Base-by-base conservation (phyloP, 2,329 filamentous ascomycete species). In the Tolypocladium ovalisporum region DNA sequence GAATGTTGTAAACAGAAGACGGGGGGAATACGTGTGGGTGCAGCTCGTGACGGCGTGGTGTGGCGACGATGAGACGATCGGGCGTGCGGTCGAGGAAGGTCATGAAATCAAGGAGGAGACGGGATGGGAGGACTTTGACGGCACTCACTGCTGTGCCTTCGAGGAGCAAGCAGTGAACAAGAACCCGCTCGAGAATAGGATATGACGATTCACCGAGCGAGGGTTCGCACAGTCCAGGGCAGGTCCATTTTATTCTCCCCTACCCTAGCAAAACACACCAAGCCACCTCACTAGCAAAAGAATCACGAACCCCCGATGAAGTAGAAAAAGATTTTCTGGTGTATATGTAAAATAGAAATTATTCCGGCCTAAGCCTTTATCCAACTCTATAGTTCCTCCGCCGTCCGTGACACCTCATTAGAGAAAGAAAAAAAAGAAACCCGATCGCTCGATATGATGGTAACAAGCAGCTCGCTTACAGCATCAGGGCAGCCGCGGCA, bases 401-500 rank as follows among this genome's bases (percentile, higher is more conserved):
- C 17, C 47, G 19, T 51, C 47, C 47, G 29, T 51, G 47, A 51
- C 29, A 34, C 19, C 19, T 22, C 44, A 15, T 22, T 52, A 35
- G 19, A 34, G 10, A 52, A 24, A 35, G 19, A 19, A 40, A 32
- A 19, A 40, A 32, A 52, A 52, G 10, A 9, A 19, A 1, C 22
- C 35, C 29, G 47, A 19, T 34, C 47, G 47, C n/a, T 22, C 6
- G 10, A 19, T 34, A 51, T 34, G n/a, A n/a, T n/a, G n/a, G n/a
- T 3, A 12, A 13, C 27, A 32, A 15, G 27, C 47, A 27, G 39
- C 34, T 36, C 19, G 13, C 39, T 53, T 62, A 63, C 59, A 65
- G 59, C 57, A 66, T 56, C 60, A 67, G 52, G 52, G 59, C 62
- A 15, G 54, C 57, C 35, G 61, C 52, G 47, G 56, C 61, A 44